Evolutionary conservation across 2,329 filamentous ascomycete genomes (phyloP).

Genomic region (Ophidiomyces ophidiicola): DNA sequence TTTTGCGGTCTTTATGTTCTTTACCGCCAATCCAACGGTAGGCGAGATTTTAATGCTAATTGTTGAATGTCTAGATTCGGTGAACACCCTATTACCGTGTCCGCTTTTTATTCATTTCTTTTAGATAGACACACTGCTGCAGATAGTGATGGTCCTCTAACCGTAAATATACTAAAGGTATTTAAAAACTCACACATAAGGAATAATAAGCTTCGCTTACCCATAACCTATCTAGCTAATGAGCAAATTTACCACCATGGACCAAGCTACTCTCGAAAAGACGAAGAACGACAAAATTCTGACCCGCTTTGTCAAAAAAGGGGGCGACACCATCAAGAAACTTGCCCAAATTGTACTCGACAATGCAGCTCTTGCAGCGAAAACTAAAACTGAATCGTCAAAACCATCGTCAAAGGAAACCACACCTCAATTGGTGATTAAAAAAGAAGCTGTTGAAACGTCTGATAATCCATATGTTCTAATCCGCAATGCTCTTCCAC

Average conservation of each 20-base stretch:
- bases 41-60: slow-evolving; percentile 22
- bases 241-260: slow-evolving; percentile 44
- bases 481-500: slow-evolving; percentile 11
- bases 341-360: slow-evolving; percentile 45
- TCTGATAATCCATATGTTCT: slow-evolving; percentile 7
- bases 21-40: no score
- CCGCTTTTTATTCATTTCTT: slow-evolving; percentile 38
- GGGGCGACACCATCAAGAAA: slow-evolving; percentile 44
- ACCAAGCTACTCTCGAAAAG: slow-evolving; percentile 46
- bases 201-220: slow-evolving; percentile 17
- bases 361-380: slow-evolving; percentile 35
- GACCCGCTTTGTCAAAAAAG: slow-evolving; percentile 46
- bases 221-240: slow-evolving; percentile 36
- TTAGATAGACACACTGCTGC: slow-evolving; percentile 38
- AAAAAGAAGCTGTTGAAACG: background rate
- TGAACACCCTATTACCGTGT: slow-evolving; percentile 37
- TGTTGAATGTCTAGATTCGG: slow-evolving; percentile 31
- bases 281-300: slow-evolving; percentile 49
- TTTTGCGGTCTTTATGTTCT: no score
- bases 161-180: slow-evolving; percentile 37
- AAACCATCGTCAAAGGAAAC: slow-evolving; percentile 30
- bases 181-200: slow-evolving; percentile 8
- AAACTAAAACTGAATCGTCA: slow-evolving; percentile 30
- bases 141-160: slow-evolving; percentile 36
- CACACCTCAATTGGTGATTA: slow-evolving; percentile 17